phyloP scores from a whole-genome alignment of 2,329 filamentous ascomycete species.

The Didymosphaeria variabile region DNA sequence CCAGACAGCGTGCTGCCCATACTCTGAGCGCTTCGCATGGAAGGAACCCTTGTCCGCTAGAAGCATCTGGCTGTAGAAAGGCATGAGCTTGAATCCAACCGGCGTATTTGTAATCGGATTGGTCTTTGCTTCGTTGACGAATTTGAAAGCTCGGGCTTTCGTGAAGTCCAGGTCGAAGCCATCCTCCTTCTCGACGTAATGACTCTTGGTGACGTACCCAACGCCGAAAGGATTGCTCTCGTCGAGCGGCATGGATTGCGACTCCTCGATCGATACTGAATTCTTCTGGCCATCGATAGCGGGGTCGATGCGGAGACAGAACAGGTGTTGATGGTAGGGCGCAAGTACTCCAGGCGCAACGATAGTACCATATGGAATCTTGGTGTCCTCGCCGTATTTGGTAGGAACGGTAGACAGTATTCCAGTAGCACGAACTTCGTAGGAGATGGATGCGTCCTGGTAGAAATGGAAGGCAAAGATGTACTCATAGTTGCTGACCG shows the following conservation, averaged over 20 bases:
- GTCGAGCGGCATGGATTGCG: conserved; percentile 27
- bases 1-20: conserved; percentile 37
- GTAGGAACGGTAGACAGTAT: conserved; percentile 55
- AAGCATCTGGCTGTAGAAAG: conserved; percentile 39
- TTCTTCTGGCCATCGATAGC: conserved; percentile 51
- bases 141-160: conserved; percentile 54
- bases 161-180: conserved; percentile 29
- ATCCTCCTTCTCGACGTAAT: conserved; percentile 23
- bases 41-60: conserved; percentile 34
- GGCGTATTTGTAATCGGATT: conserved; percentile 61
- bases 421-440: conserved; percentile 55
- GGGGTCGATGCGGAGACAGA: conserved; percentile 56
- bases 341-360: conserved; percentile 55
- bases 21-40: conserved; percentile 34
- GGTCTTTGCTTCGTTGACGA: conserved; percentile 58
- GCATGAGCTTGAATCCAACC: conserved; percentile 61
- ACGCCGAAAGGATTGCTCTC: conserved; percentile 31
- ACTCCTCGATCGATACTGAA: conserved; percentile 43
- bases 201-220: conserved; percentile 28
- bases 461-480: conserved; percentile 54
- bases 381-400: conserved; percentile 41
- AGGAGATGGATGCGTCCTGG: conserved; percentile 52
- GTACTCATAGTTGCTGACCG: conserved; percentile 42
- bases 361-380: conserved; percentile 47
- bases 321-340: conserved; percentile 56